Evolutionary conservation across 495 filamentous ascomycete genomes (phyloP), one percentile per base, ranked within the genome.

Genomic region (Lasiosphaeris hirsuta): DNA sequence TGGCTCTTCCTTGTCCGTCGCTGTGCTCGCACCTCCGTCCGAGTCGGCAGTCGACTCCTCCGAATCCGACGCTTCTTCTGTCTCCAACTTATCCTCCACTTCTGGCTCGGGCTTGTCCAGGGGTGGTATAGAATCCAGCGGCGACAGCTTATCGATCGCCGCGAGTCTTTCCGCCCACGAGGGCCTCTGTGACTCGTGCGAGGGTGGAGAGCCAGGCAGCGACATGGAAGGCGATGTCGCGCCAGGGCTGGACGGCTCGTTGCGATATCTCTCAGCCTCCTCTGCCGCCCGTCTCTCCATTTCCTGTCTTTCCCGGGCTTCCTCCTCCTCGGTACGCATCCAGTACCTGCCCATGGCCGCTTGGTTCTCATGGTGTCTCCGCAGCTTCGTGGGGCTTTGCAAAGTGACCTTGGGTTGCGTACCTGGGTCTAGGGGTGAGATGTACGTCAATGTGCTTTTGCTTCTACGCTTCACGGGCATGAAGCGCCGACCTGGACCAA

Each of bases 291-390:
- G 58, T 15, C 59, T 33, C 34, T 60, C 67, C 15, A 63, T 63
- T 34, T 71, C 69, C 1, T 55, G 61, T n/a, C 69, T 44, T 60
- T 58, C 61, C 46, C 56, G 51, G 5, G 67, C 65, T 51, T 71
- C 69, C 18, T 71, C 69, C 47, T 71, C 67, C 49, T 71, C 69
- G 2, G 67, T 71, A 4, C 67, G 58, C 10, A 62, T 54, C 69
- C 69, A 71, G 45, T 71, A 71, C 34, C 67, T 48, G 5, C 63
- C 65, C 69, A 71, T 71, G 33, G 69, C 69, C 23, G 54, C 57
- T 47, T 71, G 69, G 56, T 71, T 71, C 56, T 67, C 65, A 44
- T 68, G 63, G 39, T 71, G 69, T 8, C 69, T 51, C 36, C 65
- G 46, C 51, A 66, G 45, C 58, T 71, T 69, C 6, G 63, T 65